phyloP scores from a whole-genome alignment of 2,329 filamentous ascomycete species.

The Annulohypoxylon truncatum region DNA sequence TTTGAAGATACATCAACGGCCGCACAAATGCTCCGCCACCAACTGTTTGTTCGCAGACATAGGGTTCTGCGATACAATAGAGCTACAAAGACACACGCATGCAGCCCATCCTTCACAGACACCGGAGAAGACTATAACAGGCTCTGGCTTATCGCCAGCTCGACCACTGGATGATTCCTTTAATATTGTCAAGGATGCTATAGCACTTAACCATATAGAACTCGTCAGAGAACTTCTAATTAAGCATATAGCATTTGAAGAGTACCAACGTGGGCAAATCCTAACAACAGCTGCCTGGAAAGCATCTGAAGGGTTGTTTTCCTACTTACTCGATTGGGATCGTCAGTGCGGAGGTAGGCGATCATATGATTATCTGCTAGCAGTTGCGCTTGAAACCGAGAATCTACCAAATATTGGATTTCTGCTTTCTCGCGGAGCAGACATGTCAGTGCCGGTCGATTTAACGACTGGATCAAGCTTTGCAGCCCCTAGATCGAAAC shows the following conservation, averaged over 20 bases:
- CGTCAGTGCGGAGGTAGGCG: not conserved
- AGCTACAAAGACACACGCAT: conserved; percentile 9
- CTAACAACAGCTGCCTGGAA: not conserved
- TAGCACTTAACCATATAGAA: conserved; percentile 8
- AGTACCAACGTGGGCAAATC: not conserved
- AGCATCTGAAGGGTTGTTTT: conserved; percentile 4
- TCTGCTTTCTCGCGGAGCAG: conserved; percentile 5
- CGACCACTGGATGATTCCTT: not conserved
- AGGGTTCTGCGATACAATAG: conserved; percentile 11
- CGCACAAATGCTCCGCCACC: conserved; percentile 10
- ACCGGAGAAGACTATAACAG: not conserved
- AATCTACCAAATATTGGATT: conserved; percentile 23
- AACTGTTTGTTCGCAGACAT: conserved; percentile 25
- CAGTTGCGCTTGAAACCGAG: conserved; percentile 8
- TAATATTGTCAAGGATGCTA: not conserved
- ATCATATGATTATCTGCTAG: too few species aligned
- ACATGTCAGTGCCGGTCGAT: not conserved
- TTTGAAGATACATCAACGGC: conserved; percentile 12
- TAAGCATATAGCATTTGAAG: not conserved
- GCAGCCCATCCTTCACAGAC: conserved; percentile 2
- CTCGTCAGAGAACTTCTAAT: not conserved
- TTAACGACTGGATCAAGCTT: too few species aligned
- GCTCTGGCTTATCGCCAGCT: not conserved
- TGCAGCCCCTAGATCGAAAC: too few species aligned
- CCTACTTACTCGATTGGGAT: not conserved